Evolutionary conservation across 2,329 filamentous ascomycete genomes (phyloP), one percentile per base, ranked within the genome.

Genomic region (Diplodia corticola): DNA sequence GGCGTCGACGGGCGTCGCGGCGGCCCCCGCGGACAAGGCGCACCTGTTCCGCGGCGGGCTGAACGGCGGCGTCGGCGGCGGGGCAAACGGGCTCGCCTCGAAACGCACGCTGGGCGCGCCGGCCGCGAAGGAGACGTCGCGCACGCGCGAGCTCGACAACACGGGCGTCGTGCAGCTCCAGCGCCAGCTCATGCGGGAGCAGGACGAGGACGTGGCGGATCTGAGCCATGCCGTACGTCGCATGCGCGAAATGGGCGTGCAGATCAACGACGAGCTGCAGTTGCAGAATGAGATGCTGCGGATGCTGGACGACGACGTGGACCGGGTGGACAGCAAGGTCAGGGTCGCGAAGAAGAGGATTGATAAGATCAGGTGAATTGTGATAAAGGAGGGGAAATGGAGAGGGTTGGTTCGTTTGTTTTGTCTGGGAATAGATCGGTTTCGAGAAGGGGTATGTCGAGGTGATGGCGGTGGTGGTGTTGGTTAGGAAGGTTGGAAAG

Each of bases 71-170:
- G 26, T 35, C 40, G 55, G 53, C 3, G 26, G 15, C 12, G 44
- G 54, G 2, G 28, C 64, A 28, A 44, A 20, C 12, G 57, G 49
- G 6, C 22, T 30, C 1, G 46, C 22, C 0, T 24, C 33, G 7
- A 83, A 91, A 48, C 83, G 91, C 49, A 89, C 93, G 3, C 81
- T 94, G 0, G 91, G 91, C 0, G 89, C 85, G 0, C 90, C 90
- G 1, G 79, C 28, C 28, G 28, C 89, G 2, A 85, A 88, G 1
- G 91, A 96, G 78, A 93, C 90, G 17, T 88, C 91, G 67, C 85
- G 87, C 68, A 94, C 91, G 50, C 80, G 91, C 13, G 91, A 94
- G 75, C 78, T 92, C 64, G 91, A 92, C 73, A 95, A 95, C 71
- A 77, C 83, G 4, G 91, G 90, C 0, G 88, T 95, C 20, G 72